A percentile compares a stretch with the other conserved stretches of the same genome.
Evolutionary conservation across 1,284 basidiomycete species (phyloP).

Genomic region (Athelia psychrophila): DNA sequence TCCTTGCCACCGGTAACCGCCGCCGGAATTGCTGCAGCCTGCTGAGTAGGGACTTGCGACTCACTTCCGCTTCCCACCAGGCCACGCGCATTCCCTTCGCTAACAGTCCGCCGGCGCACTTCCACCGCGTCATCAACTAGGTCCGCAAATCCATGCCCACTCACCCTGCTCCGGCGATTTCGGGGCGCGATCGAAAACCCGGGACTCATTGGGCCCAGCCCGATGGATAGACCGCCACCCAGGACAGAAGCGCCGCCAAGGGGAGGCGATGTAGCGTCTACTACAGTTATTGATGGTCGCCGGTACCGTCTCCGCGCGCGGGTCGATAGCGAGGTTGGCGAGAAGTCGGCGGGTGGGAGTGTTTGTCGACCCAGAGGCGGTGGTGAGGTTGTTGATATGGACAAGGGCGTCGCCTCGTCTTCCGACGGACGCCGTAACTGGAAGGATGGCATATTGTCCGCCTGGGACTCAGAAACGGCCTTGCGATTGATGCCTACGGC

Average conservation of each 20-base stretch:
- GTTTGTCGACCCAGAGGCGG: neutral
- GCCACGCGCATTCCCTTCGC: conserved; percentile 41
- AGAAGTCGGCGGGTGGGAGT: neutral
- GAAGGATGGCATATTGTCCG: neutral
- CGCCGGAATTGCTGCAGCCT: conserved; percentile 38
- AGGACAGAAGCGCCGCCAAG: conserved; percentile 35
- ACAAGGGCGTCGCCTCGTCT: neutral
- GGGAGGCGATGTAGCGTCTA: conserved; percentile 11
- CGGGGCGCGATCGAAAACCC: conserved; percentile 64
- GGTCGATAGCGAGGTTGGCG: neutral
- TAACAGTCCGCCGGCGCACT: conserved; percentile 40
- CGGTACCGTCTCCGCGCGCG: neutral
- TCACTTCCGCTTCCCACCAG: conserved; percentile 10
- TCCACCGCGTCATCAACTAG: conserved; percentile 19
- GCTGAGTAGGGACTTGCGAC: conserved; percentile 33
- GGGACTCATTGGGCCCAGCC: conserved; percentile 69
- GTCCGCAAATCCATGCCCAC: conserved; percentile 26
- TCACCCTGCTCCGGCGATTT: conserved; percentile 44
- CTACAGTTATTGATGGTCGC: neutral
- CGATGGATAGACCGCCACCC: conserved; percentile 64
- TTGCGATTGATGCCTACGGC: conserved; percentile 10
- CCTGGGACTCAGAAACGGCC: conserved; percentile 7
- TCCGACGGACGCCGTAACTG: neutral
- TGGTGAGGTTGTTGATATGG: conserved; percentile 4
- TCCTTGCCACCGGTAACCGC: conserved; percentile 7